These are phyloP conservation scores for Trichoderma afroharzianum DNA, from an alignment of 2,329 filamentous ascomycete species.

Conservation along the genomic window DNA sequence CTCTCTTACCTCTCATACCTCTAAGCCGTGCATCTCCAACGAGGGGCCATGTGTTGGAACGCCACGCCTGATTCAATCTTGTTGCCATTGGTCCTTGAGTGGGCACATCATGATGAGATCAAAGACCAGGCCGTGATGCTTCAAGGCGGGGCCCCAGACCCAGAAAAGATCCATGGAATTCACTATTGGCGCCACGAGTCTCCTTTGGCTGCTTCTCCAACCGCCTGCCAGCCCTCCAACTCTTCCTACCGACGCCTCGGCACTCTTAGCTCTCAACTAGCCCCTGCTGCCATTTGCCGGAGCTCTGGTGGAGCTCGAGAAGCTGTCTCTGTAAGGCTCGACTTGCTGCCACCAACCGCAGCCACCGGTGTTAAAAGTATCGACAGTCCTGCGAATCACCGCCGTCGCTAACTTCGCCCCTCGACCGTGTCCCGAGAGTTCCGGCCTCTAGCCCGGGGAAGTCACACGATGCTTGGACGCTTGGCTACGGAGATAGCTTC, in stretches of 20 bases:
- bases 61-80: neutral
- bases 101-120: conserved; percentile 10
- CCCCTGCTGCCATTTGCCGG: conserved; percentile 8
- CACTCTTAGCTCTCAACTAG: conserved; percentile 1
- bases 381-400: neutral
- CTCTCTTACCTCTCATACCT: neutral
- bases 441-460: conserved; percentile 4
- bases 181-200: neutral
- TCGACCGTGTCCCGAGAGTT: conserved; percentile 17
- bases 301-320: conserved; percentile 1
- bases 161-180: neutral
- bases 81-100: neutral
- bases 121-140: neutral
- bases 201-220: neutral
- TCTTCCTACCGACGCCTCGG: neutral
- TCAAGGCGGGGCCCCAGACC: conserved; percentile 4
- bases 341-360: neutral
- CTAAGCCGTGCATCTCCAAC: neutral
- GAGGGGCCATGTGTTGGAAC: neutral
- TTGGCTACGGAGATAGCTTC: neutral
- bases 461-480: conserved; percentile 5
- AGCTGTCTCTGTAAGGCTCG: neutral
- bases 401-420: conserved; percentile 12
- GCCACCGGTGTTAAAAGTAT: neutral
- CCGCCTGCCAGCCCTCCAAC: neutral